Evolutionary conservation across 768 basidiomycete species (phyloP).

Genomic region (Leccinum aurantiacum): DNA sequence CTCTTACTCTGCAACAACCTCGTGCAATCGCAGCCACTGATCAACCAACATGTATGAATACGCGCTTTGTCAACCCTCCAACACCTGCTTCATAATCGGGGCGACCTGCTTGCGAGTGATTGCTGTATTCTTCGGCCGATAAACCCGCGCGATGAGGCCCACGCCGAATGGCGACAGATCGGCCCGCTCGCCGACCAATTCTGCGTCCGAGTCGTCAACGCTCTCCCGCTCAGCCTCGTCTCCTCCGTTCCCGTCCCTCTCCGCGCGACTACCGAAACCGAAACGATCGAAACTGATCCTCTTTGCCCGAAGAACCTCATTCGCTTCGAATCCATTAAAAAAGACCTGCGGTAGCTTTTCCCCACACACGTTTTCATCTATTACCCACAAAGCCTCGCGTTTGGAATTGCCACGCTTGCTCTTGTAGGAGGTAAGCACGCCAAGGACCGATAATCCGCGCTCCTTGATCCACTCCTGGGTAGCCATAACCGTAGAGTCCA

Average conservation of each 20-base stretch:
- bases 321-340: slow-evolving; percentile 60
- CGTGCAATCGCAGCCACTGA: not conserved
- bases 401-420: slow-evolving; percentile 53
- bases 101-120: slow-evolving; percentile 68
- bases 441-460: slow-evolving; percentile 63
- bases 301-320: slow-evolving; percentile 50
- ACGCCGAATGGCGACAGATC: slow-evolving; percentile 27
- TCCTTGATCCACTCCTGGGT: slow-evolving; percentile 64
- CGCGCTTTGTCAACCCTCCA: slow-evolving; percentile 42
- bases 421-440: slow-evolving; percentile 76
- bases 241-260: slow-evolving; percentile 14
- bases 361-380: slow-evolving; percentile 40
- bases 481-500: slow-evolving; percentile 7
- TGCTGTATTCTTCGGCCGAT: slow-evolving; percentile 62
- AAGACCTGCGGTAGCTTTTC: slow-evolving; percentile 40
- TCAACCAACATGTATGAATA: slow-evolving; percentile 1
- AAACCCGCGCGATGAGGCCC: slow-evolving; percentile 43
- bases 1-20: not conserved
- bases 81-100: slow-evolving; percentile 59
- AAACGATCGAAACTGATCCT: slow-evolving; percentile 33
- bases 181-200: slow-evolving; percentile 19
- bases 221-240: slow-evolving; percentile 9
- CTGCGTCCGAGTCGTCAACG: slow-evolving; percentile 11
- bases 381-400: slow-evolving; percentile 66
- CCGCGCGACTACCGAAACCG: slow-evolving; percentile 12